These are phyloP conservation scores for Cordyceps fumosorosea DNA, from an alignment of 2,329 filamentous ascomycete genomes.

Conservation along the genomic window DNA sequence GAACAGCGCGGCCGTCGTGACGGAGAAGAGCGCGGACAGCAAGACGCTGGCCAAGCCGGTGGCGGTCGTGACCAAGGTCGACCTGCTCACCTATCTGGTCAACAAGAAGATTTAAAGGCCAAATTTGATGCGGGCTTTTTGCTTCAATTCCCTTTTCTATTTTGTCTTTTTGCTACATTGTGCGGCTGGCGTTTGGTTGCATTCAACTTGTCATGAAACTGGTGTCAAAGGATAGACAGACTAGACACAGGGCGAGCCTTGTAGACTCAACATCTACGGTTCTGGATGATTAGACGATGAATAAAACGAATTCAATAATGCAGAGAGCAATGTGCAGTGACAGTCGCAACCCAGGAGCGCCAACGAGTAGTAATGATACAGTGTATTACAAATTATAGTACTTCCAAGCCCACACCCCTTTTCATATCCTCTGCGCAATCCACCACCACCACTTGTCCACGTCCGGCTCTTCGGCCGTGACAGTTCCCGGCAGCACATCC, in stretches of 20 bases:
- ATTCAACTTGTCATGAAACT: conserved; percentile 11
- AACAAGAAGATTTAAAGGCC: conserved; percentile 42
- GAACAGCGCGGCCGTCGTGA: conserved; percentile 95
- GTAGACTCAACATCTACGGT: conserved; percentile 39
- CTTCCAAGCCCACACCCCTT: background rate
- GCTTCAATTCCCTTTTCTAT: background rate
- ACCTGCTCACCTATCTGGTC: conserved; percentile 87
- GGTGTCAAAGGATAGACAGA: conserved; percentile 7
- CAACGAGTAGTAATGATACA: background rate
- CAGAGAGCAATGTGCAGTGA: no score
- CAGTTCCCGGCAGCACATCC: conserved; percentile 70
- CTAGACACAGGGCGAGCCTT: conserved; percentile 13
- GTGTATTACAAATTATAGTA: background rate
- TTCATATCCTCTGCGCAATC: conserved; percentile 69
- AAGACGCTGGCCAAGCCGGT: conserved; percentile 65
- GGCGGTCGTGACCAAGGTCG: conserved; percentile 93
- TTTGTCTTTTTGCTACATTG: conserved; percentile 2
- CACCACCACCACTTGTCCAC: conserved; percentile 85
- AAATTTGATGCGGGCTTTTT: no score
- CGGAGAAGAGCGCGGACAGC: conserved; percentile 58
- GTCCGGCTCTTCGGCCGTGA: conserved; percentile 57
- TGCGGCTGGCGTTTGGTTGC: conserved; percentile 23
- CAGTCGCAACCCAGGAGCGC: no score
- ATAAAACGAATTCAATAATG: conserved; percentile 1
- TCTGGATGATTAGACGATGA: conserved; percentile 10